Evolutionary conservation across 768 basidiomycete species (phyloP), one percentile per base, ranked within the genome.

Genomic region (Suillus plorans): DNA sequence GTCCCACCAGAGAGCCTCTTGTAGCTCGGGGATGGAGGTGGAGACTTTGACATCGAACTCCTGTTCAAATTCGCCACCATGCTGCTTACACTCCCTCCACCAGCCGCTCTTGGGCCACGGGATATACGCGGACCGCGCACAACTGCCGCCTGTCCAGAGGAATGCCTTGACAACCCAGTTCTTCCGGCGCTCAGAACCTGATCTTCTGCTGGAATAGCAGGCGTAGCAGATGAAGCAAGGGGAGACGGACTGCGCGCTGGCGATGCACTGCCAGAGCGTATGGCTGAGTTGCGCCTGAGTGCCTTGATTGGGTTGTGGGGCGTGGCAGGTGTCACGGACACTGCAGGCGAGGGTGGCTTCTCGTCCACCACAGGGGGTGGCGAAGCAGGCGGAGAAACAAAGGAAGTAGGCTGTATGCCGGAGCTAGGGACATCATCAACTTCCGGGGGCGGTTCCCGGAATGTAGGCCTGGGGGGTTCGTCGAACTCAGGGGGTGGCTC

Each of bases 361-460:
- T 69, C 75, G 47, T 76, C 71, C 44, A 61, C 52, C 9, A 63
- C 42, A 10, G 69, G 72, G 47, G 76, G 76, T 18, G 66, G 63
- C 9, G 74, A 76, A 55, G 68, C 39, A 34, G 69, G 69, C 47
- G 70, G 66, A 36, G 67, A 63, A 67, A 71, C 60, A 68, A 69
- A 69, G n/a, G 58, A 56, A 41, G 68, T 67, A 20, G 68, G 70
- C 62, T 7, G 41, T 42, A 63, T 45, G 72, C 56, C 50, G 61
- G 28, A 37, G 34, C 42, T 39, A 62, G 28, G 53, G 36, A 81
- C 71, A 47, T 85, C 81, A 60, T 86, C 85, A 31, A 75, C 67
- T 75, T 89, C 89, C 4, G 86, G 85, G 31, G 86, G 84, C 9
- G 88, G 89, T 62, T 87, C 87, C 70, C 81, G 89, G 75, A 89